Evolutionary conservation across 495 filamentous ascomycete species (phyloP).

Genomic region (Aspergillus olivimuriae): DNA sequence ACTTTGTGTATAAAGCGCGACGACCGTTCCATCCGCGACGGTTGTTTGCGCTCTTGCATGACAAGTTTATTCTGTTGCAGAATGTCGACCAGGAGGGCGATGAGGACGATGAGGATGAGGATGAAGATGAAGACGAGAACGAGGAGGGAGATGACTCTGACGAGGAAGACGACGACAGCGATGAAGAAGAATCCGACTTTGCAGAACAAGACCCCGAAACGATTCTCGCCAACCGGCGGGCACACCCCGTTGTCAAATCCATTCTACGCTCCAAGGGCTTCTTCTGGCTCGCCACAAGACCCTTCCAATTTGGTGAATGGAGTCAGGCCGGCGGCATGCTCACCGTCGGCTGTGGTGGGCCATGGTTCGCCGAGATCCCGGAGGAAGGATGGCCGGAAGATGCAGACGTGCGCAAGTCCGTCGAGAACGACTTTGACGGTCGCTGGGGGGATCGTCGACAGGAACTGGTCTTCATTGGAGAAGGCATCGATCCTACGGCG

Average conservation of each 20-base stretch:
- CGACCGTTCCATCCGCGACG: slow-evolving; percentile 47
- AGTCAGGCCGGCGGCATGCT: slow-evolving; percentile 56
- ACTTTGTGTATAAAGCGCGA: slow-evolving; percentile 47
- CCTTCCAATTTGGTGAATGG: slow-evolving; percentile 48
- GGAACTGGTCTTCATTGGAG: slow-evolving; percentile 55
- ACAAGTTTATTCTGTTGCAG: slow-evolving; percentile 49
- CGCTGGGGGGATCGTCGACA: slow-evolving; percentile 54
- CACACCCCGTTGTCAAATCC: slow-evolving; percentile 33
- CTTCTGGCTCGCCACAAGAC: slow-evolving; percentile 41
- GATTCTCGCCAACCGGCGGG: slow-evolving; percentile 40
- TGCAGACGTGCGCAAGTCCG: slow-evolving; percentile 33
- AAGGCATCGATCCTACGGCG: slow-evolving; percentile 38
- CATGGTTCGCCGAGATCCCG: slow-evolving; percentile 46
- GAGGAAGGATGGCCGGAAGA: slow-evolving; percentile 42
- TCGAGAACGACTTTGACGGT: slow-evolving; percentile 41
- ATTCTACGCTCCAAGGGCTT: slow-evolving; percentile 44
- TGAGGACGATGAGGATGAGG: slow-evolving; percentile 27
- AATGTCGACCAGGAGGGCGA: slow-evolving; percentile 34
- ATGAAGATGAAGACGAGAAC: slow-evolving; percentile 29
- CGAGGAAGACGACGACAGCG: slow-evolving; percentile 14
- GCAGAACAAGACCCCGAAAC: slow-evolving; percentile 27
- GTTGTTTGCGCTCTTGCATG: slow-evolving; percentile 43
- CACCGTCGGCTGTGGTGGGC: slow-evolving; percentile 45
- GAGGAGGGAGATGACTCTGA: slow-evolving; percentile 32
- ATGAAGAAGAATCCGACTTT: slow-evolving; percentile 26